Base-by-base conservation (phyloP, 495 filamentous ascomycete genomes). In the Tuber calosporum region DNA sequence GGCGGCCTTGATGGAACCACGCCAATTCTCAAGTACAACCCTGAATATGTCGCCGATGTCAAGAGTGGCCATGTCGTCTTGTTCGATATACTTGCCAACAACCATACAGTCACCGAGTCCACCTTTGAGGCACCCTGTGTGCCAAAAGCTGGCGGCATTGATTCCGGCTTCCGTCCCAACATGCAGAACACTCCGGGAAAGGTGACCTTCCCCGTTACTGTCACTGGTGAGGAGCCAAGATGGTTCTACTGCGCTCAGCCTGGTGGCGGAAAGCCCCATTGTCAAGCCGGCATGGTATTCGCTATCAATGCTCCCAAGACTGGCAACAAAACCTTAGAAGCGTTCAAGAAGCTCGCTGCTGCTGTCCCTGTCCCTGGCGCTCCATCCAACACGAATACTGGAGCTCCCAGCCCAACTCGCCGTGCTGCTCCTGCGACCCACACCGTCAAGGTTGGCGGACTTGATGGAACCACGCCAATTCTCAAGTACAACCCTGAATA, bases 81-180 rank as follows among this genome's bases (percentile, higher is more conserved):
- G 75, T 92, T 92, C 86, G 85, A 84, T 71, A 91, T 92, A 86
- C 83, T 86, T 81, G 85, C 85, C 72, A 81, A 82, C 69, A 91
- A 91, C 83, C 90, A 92, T 84, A 90, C 89, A 6, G 87, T 85
- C 58, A 91, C 89, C 6, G 89, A 92, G 82, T 90, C 89, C 37
- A 85, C 86, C 13, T 92, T 92, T 77, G 85, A 84, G 67, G 83
- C 82, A 8, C 90, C 90, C 34, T 92, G 90, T 83, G 84, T 84
- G 19, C 81, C 82, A 26, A 85, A 90, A 77, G 81, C 79, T 6
- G 48, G 68, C 3, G 90, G 90, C 73, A 85, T 88, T 22, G 84
- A 84, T 22, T 83, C 85, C 78, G 81, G 84, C 36, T 85, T 86
- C 79, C 76, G 83, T 38, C 82, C 84, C 38, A 84, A 83, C 30